These are phyloP conservation scores for Penicillium brevicompactum DNA, from an alignment of 2,329 filamentous ascomycete genomes.

Conservation along the genomic window DNA sequence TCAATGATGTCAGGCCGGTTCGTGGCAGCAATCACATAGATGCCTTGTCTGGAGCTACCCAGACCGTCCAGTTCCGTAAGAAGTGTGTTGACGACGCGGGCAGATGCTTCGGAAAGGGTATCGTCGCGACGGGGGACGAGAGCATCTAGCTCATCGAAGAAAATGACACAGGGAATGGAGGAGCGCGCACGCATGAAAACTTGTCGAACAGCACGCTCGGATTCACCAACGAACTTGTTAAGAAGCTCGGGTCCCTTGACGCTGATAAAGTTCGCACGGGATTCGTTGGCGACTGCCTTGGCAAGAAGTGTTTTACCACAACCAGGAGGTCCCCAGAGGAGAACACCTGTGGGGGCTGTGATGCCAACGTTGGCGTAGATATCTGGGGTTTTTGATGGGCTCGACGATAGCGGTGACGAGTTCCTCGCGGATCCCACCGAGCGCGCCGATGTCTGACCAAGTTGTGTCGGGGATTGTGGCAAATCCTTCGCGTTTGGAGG, in stretches of 20 bases:
- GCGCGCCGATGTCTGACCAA: constrained; percentile 88
- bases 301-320: constrained; percentile 96
- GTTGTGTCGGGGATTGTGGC: constrained; percentile 91
- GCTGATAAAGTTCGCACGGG: constrained; percentile 95
- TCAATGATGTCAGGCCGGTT: constrained; percentile 97
- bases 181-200: constrained; percentile 87
- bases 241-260: constrained; percentile 95
- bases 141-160: constrained; percentile 97
- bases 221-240: constrained; percentile 98
- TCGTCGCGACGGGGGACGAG: constrained; percentile 83
- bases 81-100: constrained; percentile 90
- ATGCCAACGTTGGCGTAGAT: constrained; percentile 77
- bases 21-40: constrained; percentile 93
- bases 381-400: constrained; percentile 82
- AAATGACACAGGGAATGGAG: constrained; percentile 88
- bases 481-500: constrained; percentile 89
- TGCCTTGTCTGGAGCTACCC: constrained; percentile 70
- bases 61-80: constrained; percentile 93
- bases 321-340: constrained; percentile 95
- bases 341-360: constrained; percentile 77
- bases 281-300: constrained; percentile 94
- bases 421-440: constrained; percentile 76
- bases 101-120: constrained; percentile 75
- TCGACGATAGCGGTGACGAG: constrained; percentile 85
- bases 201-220: constrained; percentile 87